phyloP scores from a whole-genome alignment of 1,139 yeast species.

The Yamadazyma diospyri region DNA sequence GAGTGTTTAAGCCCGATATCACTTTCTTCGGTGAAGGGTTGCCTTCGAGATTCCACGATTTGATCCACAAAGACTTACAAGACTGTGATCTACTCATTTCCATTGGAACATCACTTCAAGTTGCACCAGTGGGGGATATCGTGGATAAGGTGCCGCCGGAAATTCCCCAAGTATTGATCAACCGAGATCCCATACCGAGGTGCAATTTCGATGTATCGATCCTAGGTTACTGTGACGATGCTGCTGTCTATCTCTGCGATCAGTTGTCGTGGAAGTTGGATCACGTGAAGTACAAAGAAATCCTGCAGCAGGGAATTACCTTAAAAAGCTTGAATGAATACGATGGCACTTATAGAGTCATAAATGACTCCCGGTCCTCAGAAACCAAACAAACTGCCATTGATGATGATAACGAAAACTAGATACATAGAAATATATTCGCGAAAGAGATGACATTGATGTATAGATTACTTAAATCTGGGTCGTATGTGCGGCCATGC shows the following conservation, averaged over 20 bases:
- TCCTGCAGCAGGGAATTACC: neutral
- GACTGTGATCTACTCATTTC: constrained; percentile 81
- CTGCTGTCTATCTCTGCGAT: constrained; percentile 61
- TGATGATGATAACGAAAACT: constrained; percentile 1
- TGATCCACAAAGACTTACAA: constrained; percentile 53
- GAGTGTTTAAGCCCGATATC: constrained; percentile 94
- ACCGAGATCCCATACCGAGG: constrained; percentile 75
- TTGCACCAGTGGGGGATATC: constrained; percentile 93
- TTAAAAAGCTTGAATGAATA: constrained; percentile 18
- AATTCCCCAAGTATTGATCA: constrained; percentile 82
- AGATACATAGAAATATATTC: constrained; percentile 2
- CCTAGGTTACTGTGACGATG: constrained; percentile 86
- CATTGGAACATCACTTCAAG: constrained; percentile 91
- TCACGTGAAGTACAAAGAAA: constrained; percentile 28
- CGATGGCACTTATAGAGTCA: constrained; percentile 18
- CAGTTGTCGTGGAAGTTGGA: constrained; percentile 66
- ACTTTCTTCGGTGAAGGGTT: constrained; percentile 91
- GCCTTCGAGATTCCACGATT: constrained; percentile 69
- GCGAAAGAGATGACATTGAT: constrained; percentile 2
- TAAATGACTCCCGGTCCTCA: neutral
- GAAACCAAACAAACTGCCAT: neutral
- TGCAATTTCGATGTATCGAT: constrained; percentile 78
- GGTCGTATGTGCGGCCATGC: too few relatives aligned
- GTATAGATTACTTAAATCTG: too few relatives aligned
- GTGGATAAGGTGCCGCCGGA: constrained; percentile 67